Evolutionary conservation across 805 yeast genomes (phyloP), one percentile per base, ranked within the genome.

Genomic region (Jamesozyma rosinii): DNA sequence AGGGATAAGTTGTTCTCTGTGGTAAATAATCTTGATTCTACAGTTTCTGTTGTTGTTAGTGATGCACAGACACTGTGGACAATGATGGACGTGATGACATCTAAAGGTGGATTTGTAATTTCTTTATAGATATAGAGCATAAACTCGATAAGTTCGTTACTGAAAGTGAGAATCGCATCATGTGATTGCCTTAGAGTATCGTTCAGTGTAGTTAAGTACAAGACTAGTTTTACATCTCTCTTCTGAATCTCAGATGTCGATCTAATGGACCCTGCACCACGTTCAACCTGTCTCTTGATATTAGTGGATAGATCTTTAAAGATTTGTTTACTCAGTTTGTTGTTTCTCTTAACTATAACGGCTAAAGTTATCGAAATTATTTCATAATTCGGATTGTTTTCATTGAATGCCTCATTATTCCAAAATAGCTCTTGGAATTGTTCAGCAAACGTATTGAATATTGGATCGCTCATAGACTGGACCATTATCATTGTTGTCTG

Each of bases 181-280:
- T 79, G 80, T 1, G 92, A 81, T 46, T 83, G 83, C 27, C 87
- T 77, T 35, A 84, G 58, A 15, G 80, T 68, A 57, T 86, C 89
- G 55, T 81, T 78, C 36, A 89, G 61, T 3, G 86, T 74, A 3
- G 80, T 72, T 32, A 85, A 59, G 54, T 81, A 76, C 76, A 95
- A 77, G 24, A 78, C 77, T 9, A 92, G 64, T 20, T 79, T 75
- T 27, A 81, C 81, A 61, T 92, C 97, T 37, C 88, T 72, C 14
- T 84, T 84, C 24, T 79, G 70, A 21, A 83, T 70, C 29, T 83
- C 90, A 6, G 73, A 67, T 0, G 82, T 77, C 4, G 71, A 77
- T 58, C 96, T 73, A 0, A 79, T 65, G 1, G 74, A 64, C 2
- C 97, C 97, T 0, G 97, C 97, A 50, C 89, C 83, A 49, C 81